A percentile compares a stretch with the other conserved stretches of the same genome.
Evolutionary conservation across 306 rosid species (phyloP).

Genomic region (Datisca glomerata): DNA sequence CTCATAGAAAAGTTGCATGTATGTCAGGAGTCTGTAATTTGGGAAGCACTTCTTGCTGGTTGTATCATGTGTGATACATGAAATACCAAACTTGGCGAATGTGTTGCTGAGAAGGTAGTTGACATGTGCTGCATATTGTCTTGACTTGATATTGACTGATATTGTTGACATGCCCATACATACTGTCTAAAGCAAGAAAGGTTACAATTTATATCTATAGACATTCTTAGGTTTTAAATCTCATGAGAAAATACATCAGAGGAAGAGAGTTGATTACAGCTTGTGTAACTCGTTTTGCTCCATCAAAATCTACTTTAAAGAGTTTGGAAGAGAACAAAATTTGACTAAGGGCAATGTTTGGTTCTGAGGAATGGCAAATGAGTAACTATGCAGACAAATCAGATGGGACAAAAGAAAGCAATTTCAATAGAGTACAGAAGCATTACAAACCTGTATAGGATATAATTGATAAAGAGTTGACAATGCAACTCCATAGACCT

Average conservation of each 20-base stretch:
- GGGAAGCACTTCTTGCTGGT: constrained; percentile 26
- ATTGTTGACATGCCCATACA: constrained; percentile 1
- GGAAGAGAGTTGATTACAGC: background rate
- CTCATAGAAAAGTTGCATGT: constrained; percentile 13
- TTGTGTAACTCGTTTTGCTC: background rate
- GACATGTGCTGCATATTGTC: background rate
- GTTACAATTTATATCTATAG: background rate
- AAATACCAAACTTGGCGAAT: no score
- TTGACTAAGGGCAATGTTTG: no score
- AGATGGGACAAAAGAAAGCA: background rate
- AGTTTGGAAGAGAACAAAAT: background rate
- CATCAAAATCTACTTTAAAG: background rate
- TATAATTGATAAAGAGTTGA: no score
- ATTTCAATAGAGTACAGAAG: background rate
- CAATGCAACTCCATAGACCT: background rate
- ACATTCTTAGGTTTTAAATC: background rate
- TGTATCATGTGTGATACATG: no score
- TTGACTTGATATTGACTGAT: background rate
- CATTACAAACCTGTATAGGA: background rate
- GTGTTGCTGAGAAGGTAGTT: no score
- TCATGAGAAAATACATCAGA: no score
- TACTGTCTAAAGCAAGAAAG: background rate
- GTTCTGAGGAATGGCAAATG: no score
- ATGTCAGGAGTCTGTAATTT: constrained; percentile 14
- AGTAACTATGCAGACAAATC: background rate